These are phyloP conservation scores for Solanum virginianum DNA, from an alignment of 257 asterid genomes.

Conservation along the genomic window DNA sequence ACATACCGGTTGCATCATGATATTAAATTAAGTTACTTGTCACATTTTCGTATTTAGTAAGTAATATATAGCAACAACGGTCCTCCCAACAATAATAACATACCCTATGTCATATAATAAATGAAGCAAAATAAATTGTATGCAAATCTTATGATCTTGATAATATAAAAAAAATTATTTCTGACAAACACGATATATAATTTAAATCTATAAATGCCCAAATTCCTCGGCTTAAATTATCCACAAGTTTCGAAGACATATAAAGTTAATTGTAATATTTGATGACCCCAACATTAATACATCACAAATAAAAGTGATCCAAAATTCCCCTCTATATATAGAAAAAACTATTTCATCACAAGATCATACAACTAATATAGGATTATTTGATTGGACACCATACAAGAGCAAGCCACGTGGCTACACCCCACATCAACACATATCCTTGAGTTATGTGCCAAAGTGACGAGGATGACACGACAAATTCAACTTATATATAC, in stretches of 20 bases:
- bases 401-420: not conserved
- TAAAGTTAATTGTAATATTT: not conserved
- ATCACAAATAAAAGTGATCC: not conserved
- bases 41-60: not conserved
- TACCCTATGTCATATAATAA: not conserved
- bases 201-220: not conserved
- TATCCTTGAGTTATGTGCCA: not conserved
- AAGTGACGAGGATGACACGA: not conserved
- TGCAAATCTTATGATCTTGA: rapidly evolving
- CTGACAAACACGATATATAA: not conserved
- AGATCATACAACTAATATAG: too few species aligned
- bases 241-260: not conserved
- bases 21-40: not conserved
- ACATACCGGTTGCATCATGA: not conserved
- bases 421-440: not conserved
- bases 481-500: not conserved
- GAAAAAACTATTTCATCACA: too few species aligned
- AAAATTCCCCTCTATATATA: not conserved
- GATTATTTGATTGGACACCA: not conserved
- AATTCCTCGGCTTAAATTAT: not conserved
- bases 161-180: not conserved
- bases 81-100: not conserved
- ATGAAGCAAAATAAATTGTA: not conserved
- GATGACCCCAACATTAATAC: not conserved
- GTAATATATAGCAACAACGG: not conserved